Percentiles rank a stretch among this genome's conserved stretches.
phyloP scores from a whole-genome alignment of 306 rosid species.

The Hippophae rhamnoides region DNA sequence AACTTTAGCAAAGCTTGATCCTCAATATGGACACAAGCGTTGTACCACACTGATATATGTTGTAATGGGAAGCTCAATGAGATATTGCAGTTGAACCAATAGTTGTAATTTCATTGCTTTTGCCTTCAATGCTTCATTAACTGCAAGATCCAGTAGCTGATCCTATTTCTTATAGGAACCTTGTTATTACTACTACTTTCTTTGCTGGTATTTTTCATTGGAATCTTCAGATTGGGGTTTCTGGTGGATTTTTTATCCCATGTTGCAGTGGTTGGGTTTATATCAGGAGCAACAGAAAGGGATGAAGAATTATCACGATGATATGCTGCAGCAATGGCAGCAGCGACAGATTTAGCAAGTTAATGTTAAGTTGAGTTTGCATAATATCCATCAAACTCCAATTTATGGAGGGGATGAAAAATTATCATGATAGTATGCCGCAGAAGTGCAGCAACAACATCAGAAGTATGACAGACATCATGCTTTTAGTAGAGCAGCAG shows the following conservation, averaged over 20 bases:
- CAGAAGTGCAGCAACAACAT: no score
- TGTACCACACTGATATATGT: slow-evolving; percentile 79
- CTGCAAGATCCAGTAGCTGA: slow-evolving; percentile 46
- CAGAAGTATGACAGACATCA: no score
- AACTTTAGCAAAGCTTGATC: slow-evolving; percentile 71
- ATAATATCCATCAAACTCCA: no score
- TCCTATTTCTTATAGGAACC: slow-evolving; percentile 53
- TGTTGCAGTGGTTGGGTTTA: slow-evolving; percentile 78
- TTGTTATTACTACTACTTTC: slow-evolving; percentile 60
- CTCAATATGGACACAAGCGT: slow-evolving; percentile 87
- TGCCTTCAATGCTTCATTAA: slow-evolving; percentile 62
- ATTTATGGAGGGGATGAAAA: no score
- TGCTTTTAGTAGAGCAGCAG: no score
- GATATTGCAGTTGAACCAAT: slow-evolving; percentile 86
- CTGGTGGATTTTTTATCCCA: slow-evolving; percentile 71
- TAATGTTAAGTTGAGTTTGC: no score
- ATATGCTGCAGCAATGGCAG: no score
- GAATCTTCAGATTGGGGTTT: slow-evolving; percentile 72
- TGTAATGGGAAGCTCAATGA: slow-evolving; percentile 74
- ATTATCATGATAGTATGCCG: no score
- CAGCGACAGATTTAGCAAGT: no score
- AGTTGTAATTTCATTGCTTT: slow-evolving; percentile 64
- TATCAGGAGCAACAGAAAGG: slow-evolving; percentile 54
- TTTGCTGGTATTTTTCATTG: slow-evolving; percentile 82
- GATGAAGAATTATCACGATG: no score